Evolutionary conservation across 2,329 filamentous ascomycete genomes (phyloP).

Genomic region (Leptodontidium sp.): DNA sequence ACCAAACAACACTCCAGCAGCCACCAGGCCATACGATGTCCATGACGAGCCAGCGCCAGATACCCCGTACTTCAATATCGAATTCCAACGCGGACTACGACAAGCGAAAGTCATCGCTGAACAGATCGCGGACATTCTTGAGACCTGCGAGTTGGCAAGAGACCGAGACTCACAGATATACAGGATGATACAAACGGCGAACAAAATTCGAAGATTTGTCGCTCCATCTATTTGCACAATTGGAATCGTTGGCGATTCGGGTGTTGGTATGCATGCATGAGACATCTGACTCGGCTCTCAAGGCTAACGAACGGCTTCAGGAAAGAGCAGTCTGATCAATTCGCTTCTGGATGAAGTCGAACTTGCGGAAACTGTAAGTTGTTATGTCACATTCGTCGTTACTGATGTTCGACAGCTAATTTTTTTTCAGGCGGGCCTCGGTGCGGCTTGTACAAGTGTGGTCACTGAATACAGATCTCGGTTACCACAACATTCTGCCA

Average conservation of each 20-base stretch:
- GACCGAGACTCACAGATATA: no score
- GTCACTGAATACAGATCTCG: constrained; percentile 30
- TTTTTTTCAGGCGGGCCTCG: constrained; percentile 23
- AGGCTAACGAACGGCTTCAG: neutral
- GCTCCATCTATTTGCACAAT: no score
- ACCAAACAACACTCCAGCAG: no score
- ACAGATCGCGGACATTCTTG: no score
- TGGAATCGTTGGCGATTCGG: neutral
- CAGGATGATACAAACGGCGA: no score
- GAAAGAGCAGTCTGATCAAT: constrained; percentile 30
- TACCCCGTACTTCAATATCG: no score
- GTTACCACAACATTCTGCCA: constrained; percentile 17
- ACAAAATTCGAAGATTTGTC: no score
- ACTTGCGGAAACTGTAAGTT: constrained; percentile 15
- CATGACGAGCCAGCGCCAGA: no score
- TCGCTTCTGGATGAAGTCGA: constrained; percentile 15
- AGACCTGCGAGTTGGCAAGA: no score
- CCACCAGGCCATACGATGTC: no score
- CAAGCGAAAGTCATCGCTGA: no score
- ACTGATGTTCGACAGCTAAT: neutral
- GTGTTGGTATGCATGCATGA: neutral
- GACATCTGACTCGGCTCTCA: neutral
- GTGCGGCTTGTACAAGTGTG: constrained; percentile 30
- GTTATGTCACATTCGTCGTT: neutral
- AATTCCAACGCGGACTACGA: no score